phyloP scores from a whole-genome alignment of 352 stramenopile genomes.

The Halophytophthora batemanensis region DNA sequence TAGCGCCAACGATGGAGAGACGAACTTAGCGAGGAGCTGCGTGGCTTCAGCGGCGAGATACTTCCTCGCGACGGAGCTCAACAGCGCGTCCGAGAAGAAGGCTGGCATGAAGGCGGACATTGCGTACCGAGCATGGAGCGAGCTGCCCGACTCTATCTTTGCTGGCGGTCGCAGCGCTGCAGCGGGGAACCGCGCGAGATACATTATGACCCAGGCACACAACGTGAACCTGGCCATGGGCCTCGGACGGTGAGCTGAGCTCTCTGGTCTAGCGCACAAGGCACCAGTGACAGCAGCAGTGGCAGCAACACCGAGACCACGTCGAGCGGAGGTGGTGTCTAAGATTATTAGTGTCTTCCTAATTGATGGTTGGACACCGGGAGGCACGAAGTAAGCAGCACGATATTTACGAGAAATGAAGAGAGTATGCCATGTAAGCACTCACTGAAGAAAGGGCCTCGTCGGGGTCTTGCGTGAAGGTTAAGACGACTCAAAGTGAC shows the following conservation, averaged over 20 bases:
- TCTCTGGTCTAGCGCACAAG: no score
- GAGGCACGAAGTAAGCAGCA: neutral
- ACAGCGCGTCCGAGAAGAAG: conserved; percentile 52
- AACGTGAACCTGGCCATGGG: conserved; percentile 54
- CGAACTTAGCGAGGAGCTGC: conserved; percentile 36
- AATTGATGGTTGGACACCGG: neutral
- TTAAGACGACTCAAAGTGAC: no score
- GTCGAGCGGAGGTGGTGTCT: no score
- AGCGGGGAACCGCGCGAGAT: conserved; percentile 69
- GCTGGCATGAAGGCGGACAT: conserved; percentile 59
- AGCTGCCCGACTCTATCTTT: conserved; percentile 65
- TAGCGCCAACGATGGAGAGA: neutral
- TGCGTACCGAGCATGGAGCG: conserved; percentile 60
- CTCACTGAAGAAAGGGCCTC: no score
- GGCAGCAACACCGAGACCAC: no score
- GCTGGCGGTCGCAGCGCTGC: conserved; percentile 50
- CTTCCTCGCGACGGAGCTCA: conserved; percentile 77
- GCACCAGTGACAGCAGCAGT: no score
- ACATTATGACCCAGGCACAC: conserved; percentile 77
- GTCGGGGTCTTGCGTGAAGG: no score
- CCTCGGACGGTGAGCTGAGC: conserved; percentile 43
- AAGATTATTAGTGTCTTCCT: no score
- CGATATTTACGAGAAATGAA: no score
- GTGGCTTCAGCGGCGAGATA: conserved; percentile 67
- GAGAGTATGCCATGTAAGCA: no score